A percentile compares a stretch with the other conserved stretches of the same genome.
These are phyloP conservation scores for Aphanomyces astaci DNA, from an alignment of 352 stramenopile genomes.

Conservation along the genomic window DNA sequence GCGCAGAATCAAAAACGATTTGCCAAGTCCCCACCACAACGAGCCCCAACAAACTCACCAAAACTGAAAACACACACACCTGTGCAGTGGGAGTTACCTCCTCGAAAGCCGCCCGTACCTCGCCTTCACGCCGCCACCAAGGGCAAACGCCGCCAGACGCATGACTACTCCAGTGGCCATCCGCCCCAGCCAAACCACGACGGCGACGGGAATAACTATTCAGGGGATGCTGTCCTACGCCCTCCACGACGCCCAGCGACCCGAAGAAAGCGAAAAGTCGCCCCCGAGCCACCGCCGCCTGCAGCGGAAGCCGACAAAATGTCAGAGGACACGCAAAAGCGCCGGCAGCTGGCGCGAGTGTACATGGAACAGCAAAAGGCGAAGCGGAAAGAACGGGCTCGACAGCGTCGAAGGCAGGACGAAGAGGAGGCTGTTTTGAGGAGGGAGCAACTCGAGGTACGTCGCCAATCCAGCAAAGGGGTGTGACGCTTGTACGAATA, in stretches of 20 bases:
- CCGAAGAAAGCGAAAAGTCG: background rate
- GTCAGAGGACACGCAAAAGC: background rate
- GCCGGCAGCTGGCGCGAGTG: background rate
- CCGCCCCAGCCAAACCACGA: background rate
- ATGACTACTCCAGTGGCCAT: background rate
- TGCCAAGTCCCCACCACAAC: background rate
- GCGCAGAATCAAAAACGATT: constrained; percentile 19
- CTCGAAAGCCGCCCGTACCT: constrained; percentile 15
- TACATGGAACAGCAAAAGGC: constrained; percentile 20
- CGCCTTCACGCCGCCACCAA: background rate
- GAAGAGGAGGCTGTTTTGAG: background rate
- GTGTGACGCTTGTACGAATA: too few relatives aligned
- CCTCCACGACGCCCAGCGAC: background rate
- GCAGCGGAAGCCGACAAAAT: background rate
- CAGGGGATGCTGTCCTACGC: background rate
- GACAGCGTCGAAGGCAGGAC: background rate
- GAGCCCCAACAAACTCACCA: background rate
- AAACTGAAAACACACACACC: background rate
- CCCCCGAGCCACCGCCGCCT: background rate
- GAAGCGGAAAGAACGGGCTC: background rate
- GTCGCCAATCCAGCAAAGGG: too few relatives aligned
- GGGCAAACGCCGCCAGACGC: background rate
- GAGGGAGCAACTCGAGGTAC: constrained; percentile 3
- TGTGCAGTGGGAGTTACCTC: background rate
- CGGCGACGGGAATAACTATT: too few relatives aligned